Percentiles rank a stretch among this genome's conserved stretches.
Evolutionary conservation across 257 asterid genomes (phyloP).

Genomic region (Fraxinus excelsior): DNA sequence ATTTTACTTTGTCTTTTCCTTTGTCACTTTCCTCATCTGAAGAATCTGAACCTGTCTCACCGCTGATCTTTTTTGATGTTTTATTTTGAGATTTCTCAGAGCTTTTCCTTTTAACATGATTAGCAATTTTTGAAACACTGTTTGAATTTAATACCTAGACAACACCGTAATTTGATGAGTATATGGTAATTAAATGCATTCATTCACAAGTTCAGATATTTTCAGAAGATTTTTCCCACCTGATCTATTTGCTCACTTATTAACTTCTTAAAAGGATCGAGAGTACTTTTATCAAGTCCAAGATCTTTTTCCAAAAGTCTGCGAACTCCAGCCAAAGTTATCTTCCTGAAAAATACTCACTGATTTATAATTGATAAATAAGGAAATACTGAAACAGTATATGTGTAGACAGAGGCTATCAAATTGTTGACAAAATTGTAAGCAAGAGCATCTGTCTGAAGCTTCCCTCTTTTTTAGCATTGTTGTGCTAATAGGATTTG

Average conservation of each 20-base stretch:
- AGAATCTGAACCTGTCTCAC: conserved; percentile 42
- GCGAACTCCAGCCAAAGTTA: conserved; percentile 78
- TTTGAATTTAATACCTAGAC: conserved; percentile 57
- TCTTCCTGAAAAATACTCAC: conserved; percentile 43
- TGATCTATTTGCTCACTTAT: conserved; percentile 61
- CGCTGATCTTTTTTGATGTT: conserved; percentile 36
- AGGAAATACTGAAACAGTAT: not conserved
- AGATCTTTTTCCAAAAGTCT: conserved; percentile 88
- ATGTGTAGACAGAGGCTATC: not conserved
- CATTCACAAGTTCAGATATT: conserved; percentile 14
- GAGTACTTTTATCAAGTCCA: conserved; percentile 61
- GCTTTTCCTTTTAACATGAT: conserved; percentile 42
- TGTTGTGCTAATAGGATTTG: conserved; percentile 9
- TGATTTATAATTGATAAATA: conserved; percentile 3
- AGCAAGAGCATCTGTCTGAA: conserved; percentile 12
- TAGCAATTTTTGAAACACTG: conserved; percentile 42
- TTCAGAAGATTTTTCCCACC: conserved; percentile 41
- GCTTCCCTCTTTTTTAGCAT: not conserved
- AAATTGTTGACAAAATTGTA: conserved; percentile 21
- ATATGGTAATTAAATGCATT: not conserved
- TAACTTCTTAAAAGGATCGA: conserved; percentile 78
- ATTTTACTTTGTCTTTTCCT: conserved; percentile 38
- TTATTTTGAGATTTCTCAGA: conserved; percentile 36
- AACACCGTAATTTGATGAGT: conserved; percentile 10
- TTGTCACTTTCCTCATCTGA: conserved; percentile 43